phyloP scores from a whole-genome alignment of 2,329 filamentous ascomycete species.

The Apiospora sp. region DNA sequence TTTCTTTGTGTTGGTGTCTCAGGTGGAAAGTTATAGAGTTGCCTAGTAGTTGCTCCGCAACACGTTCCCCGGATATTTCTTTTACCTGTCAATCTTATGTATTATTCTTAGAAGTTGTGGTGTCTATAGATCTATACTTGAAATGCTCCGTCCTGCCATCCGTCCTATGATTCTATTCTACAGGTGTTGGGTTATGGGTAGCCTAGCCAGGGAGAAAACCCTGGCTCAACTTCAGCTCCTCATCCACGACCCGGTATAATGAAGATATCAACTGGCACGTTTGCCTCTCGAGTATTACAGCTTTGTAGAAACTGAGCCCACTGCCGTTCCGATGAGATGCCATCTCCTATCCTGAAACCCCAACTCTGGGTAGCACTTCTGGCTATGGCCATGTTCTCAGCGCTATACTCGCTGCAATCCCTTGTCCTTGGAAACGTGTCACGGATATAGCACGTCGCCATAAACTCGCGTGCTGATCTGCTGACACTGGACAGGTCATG shows the following conservation, averaged over 20 bases:
- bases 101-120: too few species aligned
- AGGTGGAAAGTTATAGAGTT: too few species aligned
- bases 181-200: too few species aligned
- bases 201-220: background rate
- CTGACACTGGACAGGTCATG: background rate
- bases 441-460: background rate
- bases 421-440: background rate
- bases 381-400: background rate
- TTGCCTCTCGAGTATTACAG: background rate
- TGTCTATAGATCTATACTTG: too few species aligned
- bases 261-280: background rate
- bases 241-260: background rate
- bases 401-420: background rate
- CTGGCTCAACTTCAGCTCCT: background rate
- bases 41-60: too few species aligned
- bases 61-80: too few species aligned
- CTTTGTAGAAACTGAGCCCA: background rate
- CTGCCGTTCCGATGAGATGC: background rate
- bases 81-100: too few species aligned
- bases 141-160: too few species aligned
- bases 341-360: background rate
- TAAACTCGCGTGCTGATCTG: background rate
- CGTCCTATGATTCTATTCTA: too few species aligned
- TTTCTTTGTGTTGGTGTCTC: too few species aligned
- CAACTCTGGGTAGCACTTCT: background rate